Conservation (phyloP, 495 filamentous ascomycete species). For the Xylaria scruposa region DNA sequence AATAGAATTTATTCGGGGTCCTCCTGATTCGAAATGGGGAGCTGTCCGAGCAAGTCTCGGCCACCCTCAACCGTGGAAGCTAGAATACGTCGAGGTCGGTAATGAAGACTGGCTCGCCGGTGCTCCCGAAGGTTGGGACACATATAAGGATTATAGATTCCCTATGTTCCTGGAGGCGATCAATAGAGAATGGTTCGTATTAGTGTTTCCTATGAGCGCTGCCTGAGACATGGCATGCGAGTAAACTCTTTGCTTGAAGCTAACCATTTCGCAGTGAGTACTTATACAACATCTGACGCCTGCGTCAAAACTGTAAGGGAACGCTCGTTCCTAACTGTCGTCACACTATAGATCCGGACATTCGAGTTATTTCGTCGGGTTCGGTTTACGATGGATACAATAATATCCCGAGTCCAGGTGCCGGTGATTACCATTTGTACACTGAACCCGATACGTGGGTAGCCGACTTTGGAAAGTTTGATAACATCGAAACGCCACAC, state of each 20-base stretch:
- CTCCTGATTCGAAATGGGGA: conserved; percentile 61
- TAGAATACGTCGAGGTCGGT: conserved; percentile 69
- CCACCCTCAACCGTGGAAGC: conserved; percentile 61
- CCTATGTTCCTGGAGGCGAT: conserved; percentile 63
- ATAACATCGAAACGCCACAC: conserved; percentile 47
- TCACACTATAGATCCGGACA: conserved; percentile 56
- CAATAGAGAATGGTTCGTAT: conserved; percentile 47
- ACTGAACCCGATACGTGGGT: conserved; percentile 44
- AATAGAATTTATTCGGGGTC: conserved; percentile 69
- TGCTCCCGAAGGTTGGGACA: conserved; percentile 40
- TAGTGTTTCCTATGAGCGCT: neutral
- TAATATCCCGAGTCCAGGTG: conserved; percentile 50
- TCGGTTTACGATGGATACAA: conserved; percentile 49
- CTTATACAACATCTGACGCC: too few relatives aligned
- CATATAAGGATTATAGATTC: conserved; percentile 65
- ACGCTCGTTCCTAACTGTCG: neutral
- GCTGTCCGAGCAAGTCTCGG: conserved; percentile 62
- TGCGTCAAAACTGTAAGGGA: too few relatives aligned
- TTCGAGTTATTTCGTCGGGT: conserved; percentile 63
- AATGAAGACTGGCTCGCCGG: conserved; percentile 69
- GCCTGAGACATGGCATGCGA: neutral
- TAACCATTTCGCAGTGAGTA: conserved; percentile 13
- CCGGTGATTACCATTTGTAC: conserved; percentile 52
- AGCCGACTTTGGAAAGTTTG: conserved; percentile 54
- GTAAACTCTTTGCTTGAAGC: neutral